Percentiles rank a stretch among this genome's conserved stretches.
phyloP scores from a whole-genome alignment of 495 filamentous ascomycete genomes.

The Barbatosphaeria neglecta region DNA sequence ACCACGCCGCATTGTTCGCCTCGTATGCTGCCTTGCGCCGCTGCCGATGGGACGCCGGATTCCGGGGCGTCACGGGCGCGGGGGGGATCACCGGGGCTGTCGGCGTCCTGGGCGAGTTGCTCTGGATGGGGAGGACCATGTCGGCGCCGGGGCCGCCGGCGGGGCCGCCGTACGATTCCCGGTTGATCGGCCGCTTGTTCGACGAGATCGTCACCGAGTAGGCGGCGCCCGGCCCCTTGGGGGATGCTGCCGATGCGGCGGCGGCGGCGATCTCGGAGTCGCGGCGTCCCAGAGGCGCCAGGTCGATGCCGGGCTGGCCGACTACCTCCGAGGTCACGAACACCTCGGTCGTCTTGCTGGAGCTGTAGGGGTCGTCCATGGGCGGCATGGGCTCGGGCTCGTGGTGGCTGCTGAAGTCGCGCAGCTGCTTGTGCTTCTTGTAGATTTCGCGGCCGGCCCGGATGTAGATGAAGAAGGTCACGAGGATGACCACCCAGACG shows the following conservation, averaged over 20 bases:
- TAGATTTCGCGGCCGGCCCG: slow-evolving; percentile 63
- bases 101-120: slow-evolving; percentile 3
- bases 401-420: slow-evolving; percentile 27
- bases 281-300: slow-evolving; percentile 13
- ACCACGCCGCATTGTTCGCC: slow-evolving; percentile 50
- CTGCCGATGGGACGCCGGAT: slow-evolving; percentile 5
- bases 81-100: slow-evolving; percentile 4
- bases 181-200: slow-evolving; percentile 7
- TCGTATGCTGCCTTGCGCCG: slow-evolving; percentile 17
- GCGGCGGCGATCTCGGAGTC: slow-evolving; percentile 1
- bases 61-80: slow-evolving; percentile 11
- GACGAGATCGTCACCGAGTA: slow-evolving; percentile 40
- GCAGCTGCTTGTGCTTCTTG: slow-evolving; percentile 35
- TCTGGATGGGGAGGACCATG: slow-evolving; percentile 6
- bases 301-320: slow-evolving; percentile 9
- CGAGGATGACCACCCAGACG: slow-evolving; percentile 59
- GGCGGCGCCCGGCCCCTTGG: slow-evolving; percentile 12
- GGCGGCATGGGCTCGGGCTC: slow-evolving; percentile 30
- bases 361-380: slow-evolving; percentile 37
- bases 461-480: slow-evolving; percentile 65
- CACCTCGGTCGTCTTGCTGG: slow-evolving; percentile 48
- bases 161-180: slow-evolving; percentile 10
- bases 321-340: slow-evolving; percentile 31
- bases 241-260: not conserved
- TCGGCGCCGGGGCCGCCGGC: too few relatives aligned